Evolutionary conservation across 768 basidiomycete genomes (phyloP).

Genomic region (Gymnopilus junonius): DNA sequence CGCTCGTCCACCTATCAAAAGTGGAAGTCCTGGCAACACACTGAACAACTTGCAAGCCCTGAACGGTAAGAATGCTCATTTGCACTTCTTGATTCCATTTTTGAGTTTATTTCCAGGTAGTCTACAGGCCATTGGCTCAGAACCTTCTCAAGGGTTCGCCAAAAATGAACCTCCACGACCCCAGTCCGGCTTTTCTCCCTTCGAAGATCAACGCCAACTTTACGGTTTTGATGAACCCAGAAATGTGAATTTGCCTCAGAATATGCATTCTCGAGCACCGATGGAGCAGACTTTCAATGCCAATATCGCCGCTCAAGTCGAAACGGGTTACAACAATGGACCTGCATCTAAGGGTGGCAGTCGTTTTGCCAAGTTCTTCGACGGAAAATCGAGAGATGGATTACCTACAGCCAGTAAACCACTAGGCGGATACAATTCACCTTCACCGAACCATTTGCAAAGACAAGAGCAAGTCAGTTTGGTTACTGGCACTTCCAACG

Average conservation of each 20-base stretch:
- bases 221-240: constrained; percentile 19
- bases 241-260: constrained; percentile 15
- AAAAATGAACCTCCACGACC: constrained; percentile 33
- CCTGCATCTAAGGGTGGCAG: constrained; percentile 67
- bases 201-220: constrained; percentile 50
- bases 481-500: constrained; percentile 42
- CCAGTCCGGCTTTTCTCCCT: constrained; percentile 54
- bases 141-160: constrained; percentile 17
- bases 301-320: constrained; percentile 24
- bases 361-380: constrained; percentile 88
- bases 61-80: constrained; percentile 27
- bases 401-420: constrained; percentile 37
- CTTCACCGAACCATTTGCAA: constrained; percentile 50
- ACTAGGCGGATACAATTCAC: constrained; percentile 43
- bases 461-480: constrained; percentile 50
- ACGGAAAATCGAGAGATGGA: constrained; percentile 64
- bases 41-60: constrained; percentile 18
- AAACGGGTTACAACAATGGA: constrained; percentile 46
- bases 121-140: constrained; percentile 8
- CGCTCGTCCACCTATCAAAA: constrained; percentile 39
- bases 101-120: constrained; percentile 9
- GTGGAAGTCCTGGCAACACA: constrained; percentile 20
- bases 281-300: constrained; percentile 23
- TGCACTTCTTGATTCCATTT: not conserved
- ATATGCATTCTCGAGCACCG: constrained; percentile 21